These are phyloP conservation scores for Posidonia oceanica DNA, from an alignment of 116 monocot genomes.

Conservation along the genomic window DNA sequence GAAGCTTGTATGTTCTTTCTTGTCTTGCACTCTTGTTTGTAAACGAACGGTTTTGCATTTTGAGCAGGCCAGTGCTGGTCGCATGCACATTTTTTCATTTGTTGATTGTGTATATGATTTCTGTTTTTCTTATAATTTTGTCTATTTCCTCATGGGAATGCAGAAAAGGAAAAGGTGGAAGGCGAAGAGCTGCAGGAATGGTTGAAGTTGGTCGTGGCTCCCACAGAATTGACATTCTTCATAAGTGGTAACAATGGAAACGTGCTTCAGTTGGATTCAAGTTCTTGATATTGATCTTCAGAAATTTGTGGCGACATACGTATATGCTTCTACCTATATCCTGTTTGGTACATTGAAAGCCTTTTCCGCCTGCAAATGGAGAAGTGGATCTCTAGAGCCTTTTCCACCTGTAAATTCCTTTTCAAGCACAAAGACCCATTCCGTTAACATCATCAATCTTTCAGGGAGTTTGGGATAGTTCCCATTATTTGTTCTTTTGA, in stretches of 20 bases:
- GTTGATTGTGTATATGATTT: too few species aligned
- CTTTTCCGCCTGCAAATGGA: background rate
- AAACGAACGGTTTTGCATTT: too few species aligned
- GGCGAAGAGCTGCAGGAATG: slow-evolving; percentile 94
- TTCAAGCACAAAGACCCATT: too few species aligned
- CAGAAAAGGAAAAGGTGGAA: slow-evolving; percentile 98
- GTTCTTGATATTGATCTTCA: background rate
- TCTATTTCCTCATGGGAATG: background rate
- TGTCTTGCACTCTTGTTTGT: too few species aligned
- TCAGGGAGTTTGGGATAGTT: too few species aligned
- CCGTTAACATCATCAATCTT: too few species aligned
- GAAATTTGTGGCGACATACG: background rate
- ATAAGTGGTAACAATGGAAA: slow-evolving; percentile 46
- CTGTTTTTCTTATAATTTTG: background rate
- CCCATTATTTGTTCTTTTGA: too few species aligned
- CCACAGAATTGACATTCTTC: slow-evolving; percentile 62
- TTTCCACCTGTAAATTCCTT: too few species aligned
- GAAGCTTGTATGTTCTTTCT: background rate
- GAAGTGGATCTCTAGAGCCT: background rate
- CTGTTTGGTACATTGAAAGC: background rate
- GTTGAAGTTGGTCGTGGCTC: slow-evolving; percentile 86
- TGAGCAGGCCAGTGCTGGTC: too few species aligned
- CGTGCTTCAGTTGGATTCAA: slow-evolving; percentile 17
- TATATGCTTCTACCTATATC: background rate
- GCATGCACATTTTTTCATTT: background rate